A percentile compares a stretch with the other conserved stretches of the same genome.
These are phyloP conservation scores for Fusarium sp. DNA, from an alignment of 2,329 filamentous ascomycete genomes.

Conservation along the genomic window DNA sequence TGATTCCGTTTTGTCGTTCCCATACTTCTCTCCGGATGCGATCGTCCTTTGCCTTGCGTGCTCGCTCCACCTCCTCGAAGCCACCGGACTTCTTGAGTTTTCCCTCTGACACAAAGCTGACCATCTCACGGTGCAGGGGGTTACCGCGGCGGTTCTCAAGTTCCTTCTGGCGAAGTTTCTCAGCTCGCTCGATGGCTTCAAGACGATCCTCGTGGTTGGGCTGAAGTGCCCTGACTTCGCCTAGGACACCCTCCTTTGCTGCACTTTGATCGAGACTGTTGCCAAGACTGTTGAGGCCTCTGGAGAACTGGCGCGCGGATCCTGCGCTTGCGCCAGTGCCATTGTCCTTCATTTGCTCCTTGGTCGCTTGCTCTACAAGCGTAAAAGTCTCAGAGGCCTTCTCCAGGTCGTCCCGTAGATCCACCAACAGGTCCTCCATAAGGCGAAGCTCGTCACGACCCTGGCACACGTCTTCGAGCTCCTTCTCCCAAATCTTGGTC, in stretches of 20 bases:
- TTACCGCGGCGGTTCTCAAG: slow-evolving; percentile 81
- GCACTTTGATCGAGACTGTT: slow-evolving; percentile 76
- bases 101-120: slow-evolving; percentile 86
- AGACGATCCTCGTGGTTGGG: slow-evolving; percentile 94
- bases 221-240: slow-evolving; percentile 91
- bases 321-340: slow-evolving; percentile 63
- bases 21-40: slow-evolving; percentile 83
- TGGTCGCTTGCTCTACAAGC: slow-evolving; percentile 97
- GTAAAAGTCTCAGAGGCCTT: slow-evolving; percentile 95
- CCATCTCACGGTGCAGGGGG: slow-evolving; percentile 85
- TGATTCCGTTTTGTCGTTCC: slow-evolving; percentile 72
- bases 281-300: slow-evolving; percentile 65
- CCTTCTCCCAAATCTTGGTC: slow-evolving; percentile 99
- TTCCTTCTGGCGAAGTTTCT: slow-evolving; percentile 90
- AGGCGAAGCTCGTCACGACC: slow-evolving; percentile 94
- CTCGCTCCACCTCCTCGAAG: slow-evolving; percentile 91
- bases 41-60: slow-evolving; percentile 88
- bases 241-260: slow-evolving; percentile 91
- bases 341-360: slow-evolving; percentile 89
- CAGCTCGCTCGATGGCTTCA: slow-evolving; percentile 96
- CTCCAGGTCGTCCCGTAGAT: slow-evolving; percentile 93
- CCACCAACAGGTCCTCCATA: slow-evolving; percentile 93
- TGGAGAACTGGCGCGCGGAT: slow-evolving; percentile 67
- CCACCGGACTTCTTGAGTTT: slow-evolving; percentile 97
- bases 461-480: slow-evolving; percentile 94